These are phyloP conservation scores for Pseudocercospora fuligena DNA, from an alignment of 2,329 filamentous ascomycete genomes.

Conservation along the genomic window DNA sequence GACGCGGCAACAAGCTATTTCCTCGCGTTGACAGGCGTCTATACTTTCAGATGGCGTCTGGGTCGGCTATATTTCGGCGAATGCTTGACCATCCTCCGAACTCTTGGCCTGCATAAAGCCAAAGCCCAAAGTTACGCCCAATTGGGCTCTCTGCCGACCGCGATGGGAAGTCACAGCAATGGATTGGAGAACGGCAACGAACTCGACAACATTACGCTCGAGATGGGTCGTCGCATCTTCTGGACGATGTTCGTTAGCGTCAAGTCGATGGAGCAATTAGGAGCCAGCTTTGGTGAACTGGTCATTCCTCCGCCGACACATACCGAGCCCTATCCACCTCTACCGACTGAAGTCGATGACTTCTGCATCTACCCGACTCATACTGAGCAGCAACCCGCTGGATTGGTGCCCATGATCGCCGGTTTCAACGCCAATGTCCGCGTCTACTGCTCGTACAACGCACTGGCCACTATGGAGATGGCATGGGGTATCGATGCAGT, in stretches of 20 bases:
- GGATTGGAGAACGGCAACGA: constrained; percentile 44
- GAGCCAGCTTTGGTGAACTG: constrained; percentile 71
- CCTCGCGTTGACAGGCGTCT: constrained; percentile 67
- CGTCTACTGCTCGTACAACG: constrained; percentile 80
- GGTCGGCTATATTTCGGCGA: constrained; percentile 75
- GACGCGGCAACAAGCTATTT: constrained; percentile 78
- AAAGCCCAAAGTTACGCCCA: constrained; percentile 50
- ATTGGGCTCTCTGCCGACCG: constrained; percentile 42
- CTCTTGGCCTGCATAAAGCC: constrained; percentile 67
- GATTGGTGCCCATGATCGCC: constrained; percentile 70
- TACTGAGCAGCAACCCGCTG: constrained; percentile 71
- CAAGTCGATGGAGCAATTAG: constrained; percentile 75
- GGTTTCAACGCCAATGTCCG: constrained; percentile 82
- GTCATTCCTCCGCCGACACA: constrained; percentile 77
- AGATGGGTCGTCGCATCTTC: constrained; percentile 69
- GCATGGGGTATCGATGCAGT: constrained; percentile 79
- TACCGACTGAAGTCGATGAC: constrained; percentile 83
- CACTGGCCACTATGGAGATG: constrained; percentile 77
- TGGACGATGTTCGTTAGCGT: constrained; percentile 81
- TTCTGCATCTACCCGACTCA: constrained; percentile 75
- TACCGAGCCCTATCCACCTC: constrained; percentile 75
- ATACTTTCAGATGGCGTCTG: constrained; percentile 70
- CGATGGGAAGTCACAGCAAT: constrained; percentile 44
- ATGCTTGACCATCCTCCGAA: constrained; percentile 69
- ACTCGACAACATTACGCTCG: constrained; percentile 53